Evolutionary conservation across 192 early-diverging fungal species (phyloP).

Genomic region (Mortierella hygrophila): DNA sequence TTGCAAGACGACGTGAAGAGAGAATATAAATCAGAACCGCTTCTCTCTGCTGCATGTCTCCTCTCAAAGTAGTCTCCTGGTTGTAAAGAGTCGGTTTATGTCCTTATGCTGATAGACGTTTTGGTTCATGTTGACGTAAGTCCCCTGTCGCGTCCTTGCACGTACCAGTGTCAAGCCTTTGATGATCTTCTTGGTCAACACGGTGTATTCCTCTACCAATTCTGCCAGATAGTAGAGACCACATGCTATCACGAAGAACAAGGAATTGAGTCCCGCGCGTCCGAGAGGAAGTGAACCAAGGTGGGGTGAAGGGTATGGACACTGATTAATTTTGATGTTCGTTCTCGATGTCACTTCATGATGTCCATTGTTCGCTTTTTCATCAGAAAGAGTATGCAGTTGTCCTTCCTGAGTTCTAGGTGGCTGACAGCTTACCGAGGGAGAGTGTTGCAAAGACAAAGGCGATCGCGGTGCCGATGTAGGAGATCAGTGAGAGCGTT

Average conservation of each 20-base stretch:
- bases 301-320: background rate
- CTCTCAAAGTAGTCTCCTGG: too few relatives aligned
- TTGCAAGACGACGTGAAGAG: background rate
- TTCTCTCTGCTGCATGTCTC: too few relatives aligned
- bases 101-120: too few relatives aligned
- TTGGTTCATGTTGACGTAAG: too few relatives aligned
- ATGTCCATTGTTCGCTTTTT: background rate
- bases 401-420: too few relatives aligned
- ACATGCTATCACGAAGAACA: constrained; percentile 68
- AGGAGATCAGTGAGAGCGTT: constrained; percentile 64
- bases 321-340: background rate
- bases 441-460: constrained; percentile 70
- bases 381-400: background rate
- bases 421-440: constrained; percentile 57
- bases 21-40: background rate
- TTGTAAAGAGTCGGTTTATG: too few relatives aligned
- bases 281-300: background rate
- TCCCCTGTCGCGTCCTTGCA: too few relatives aligned
- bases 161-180: constrained; percentile 67
- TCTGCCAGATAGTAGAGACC: constrained; percentile 84
- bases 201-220: constrained; percentile 84
- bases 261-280: background rate
- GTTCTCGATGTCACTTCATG: background rate
- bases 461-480: constrained; percentile 60
- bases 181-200: constrained; percentile 81